Conservation (phyloP, 331 rosid genomes). For the Erythrophleum ivorense region DNA sequence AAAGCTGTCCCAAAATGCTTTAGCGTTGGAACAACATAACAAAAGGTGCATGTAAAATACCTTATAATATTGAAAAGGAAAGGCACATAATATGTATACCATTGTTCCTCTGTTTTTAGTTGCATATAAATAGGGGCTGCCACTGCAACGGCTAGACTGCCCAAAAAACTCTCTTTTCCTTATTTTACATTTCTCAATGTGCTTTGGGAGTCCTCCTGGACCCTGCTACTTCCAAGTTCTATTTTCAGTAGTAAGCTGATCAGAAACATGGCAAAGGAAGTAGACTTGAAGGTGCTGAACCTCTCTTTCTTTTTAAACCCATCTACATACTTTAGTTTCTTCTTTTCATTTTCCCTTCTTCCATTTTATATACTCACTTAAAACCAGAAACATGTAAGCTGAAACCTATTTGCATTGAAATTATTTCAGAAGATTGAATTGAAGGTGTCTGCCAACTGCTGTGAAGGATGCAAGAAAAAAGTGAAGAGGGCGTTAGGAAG, state of each 20-base stretch:
- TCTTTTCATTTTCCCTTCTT: not conserved
- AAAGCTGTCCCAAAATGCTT: conserved; percentile 47
- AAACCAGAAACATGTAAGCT: conserved; percentile 1
- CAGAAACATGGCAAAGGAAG: conserved; percentile 44
- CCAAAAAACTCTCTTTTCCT: not conserved
- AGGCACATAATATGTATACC: conserved; percentile 18
- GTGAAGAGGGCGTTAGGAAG: conserved; percentile 47
- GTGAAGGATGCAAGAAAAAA: conserved; percentile 55
- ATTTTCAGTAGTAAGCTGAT: not conserved
- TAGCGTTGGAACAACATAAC: conserved; percentile 31
- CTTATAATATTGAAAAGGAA: conserved; percentile 23
- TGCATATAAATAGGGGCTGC: conserved; percentile 41
- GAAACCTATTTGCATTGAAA: conserved; percentile 17
- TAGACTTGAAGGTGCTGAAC: conserved; percentile 39
- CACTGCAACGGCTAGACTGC: conserved; percentile 13
- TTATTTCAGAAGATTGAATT: conserved; percentile 51
- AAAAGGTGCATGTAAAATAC: not conserved
- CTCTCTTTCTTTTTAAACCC: not conserved
- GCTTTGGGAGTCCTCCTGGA: conserved; percentile 15
- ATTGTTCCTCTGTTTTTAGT: conserved; percentile 11
- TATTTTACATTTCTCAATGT: conserved; percentile 8
- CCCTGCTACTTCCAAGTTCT: not conserved
- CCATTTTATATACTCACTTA: not conserved
- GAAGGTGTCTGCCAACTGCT: conserved; percentile 54
- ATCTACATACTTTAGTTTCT: not conserved